A percentile compares a stretch with the other conserved stretches of the same genome.
These are phyloP conservation scores for Pseudocercospora musae DNA, from an alignment of 2,329 filamentous ascomycete genomes.

Conservation along the genomic window DNA sequence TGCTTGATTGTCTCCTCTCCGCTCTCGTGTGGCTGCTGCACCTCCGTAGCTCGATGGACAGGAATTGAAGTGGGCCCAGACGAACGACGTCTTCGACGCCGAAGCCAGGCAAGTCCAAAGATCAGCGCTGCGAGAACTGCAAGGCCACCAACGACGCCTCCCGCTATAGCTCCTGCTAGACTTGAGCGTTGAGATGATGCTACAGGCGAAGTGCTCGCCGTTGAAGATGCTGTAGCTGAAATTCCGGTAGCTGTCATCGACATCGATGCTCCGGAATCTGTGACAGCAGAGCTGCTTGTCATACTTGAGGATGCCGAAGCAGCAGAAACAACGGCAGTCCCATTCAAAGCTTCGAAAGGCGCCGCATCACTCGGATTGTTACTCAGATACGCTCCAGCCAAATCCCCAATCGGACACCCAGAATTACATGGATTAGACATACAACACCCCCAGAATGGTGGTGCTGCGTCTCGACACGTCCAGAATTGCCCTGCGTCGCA, in stretches of 20 bases:
- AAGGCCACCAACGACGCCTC: slow-evolving; percentile 10
- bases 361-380: slow-evolving; percentile 2
- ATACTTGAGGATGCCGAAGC: neutral
- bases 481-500: slow-evolving; percentile 10
- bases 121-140: slow-evolving; percentile 7
- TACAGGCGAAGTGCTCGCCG: neutral
- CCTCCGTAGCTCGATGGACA: neutral
- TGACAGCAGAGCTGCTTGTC: neutral
- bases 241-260: neutral
- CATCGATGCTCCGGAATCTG: neutral
- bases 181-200: neutral
- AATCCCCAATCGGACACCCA: neutral
- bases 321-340: neutral
- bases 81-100: slow-evolving; percentile 1
- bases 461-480: slow-evolving; percentile 1
- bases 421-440: slow-evolving; percentile 5
- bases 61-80: neutral
- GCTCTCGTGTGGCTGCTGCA: neutral
- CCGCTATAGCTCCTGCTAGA: slow-evolving; percentile 7
- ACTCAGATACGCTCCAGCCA: neutral
- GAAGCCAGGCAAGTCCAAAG: slow-evolving; percentile 9
- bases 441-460: slow-evolving; percentile 15
- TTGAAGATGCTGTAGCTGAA: neutral
- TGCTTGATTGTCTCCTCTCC: neutral
- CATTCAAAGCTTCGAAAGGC: neutral